Conservation (phyloP, 495 filamentous ascomycete genomes). For the Penicillium pancosmium region DNA sequence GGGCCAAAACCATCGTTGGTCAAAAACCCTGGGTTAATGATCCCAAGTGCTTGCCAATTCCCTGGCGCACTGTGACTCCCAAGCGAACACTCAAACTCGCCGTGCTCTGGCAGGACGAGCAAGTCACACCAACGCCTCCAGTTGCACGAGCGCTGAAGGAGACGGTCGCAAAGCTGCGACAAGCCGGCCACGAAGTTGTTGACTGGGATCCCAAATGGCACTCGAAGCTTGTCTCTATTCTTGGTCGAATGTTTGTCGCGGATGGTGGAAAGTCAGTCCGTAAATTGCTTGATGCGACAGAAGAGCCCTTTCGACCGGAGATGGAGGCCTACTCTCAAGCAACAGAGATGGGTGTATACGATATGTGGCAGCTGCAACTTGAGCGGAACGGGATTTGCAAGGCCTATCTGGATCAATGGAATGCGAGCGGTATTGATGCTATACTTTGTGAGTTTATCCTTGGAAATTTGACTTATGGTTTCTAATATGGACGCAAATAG, state of each 20-base stretch:
- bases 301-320: neutral
- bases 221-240: neutral
- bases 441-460: neutral
- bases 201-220: neutral
- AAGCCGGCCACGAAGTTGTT: conserved; percentile 17
- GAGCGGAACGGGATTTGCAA: neutral
- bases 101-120: conserved; percentile 61
- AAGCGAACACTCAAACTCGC: conserved; percentile 52
- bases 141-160: conserved; percentile 56
- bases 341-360: neutral
- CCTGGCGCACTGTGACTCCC: conserved; percentile 25
- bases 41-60: conserved; percentile 19
- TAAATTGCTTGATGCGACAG: neutral
- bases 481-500: neutral
- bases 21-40: conserved; percentile 57
- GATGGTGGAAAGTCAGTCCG: neutral
- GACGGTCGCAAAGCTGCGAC: conserved; percentile 47
- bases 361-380: neutral
- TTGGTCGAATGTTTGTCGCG: neutral
- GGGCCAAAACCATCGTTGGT: conserved; percentile 46
- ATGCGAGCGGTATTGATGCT: conserved; percentile 3
- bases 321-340: neutral
- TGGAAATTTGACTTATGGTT: neutral
- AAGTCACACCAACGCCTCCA: conserved; percentile 67
- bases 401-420: neutral